Conservation (phyloP, 192 early-diverging fungal genomes). For the Podila clonocystis region DNA sequence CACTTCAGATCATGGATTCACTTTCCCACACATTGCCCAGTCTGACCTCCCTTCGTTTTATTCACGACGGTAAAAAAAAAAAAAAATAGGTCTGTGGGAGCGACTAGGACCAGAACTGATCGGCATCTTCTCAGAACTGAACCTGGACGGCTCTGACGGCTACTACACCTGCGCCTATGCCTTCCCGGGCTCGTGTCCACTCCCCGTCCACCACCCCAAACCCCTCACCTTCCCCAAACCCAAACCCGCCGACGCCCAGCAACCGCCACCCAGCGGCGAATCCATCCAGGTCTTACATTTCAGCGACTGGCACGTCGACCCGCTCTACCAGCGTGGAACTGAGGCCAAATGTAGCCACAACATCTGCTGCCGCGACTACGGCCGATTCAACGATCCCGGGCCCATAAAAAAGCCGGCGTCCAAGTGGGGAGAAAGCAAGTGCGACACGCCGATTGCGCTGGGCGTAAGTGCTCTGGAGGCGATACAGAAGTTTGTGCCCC, state of each 20-base stretch:
- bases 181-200: conserved; percentile 43
- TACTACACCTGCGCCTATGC: conserved; percentile 46
- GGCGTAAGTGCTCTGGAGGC: conserved; percentile 54
- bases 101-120: conserved; percentile 29
- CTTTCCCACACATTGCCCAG: no score
- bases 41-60: not conserved
- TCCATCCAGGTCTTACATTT: conserved; percentile 60
- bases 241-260: conserved; percentile 47
- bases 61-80: not conserved
- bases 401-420: conserved; percentile 44
- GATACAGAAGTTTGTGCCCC: conserved; percentile 46
- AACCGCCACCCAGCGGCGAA: conserved; percentile 36
- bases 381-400: conserved; percentile 41
- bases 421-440: conserved; percentile 58
- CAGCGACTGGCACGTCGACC: conserved; percentile 67
- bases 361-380: conserved; percentile 61
- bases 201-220: conserved; percentile 29
- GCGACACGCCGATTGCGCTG: conserved; percentile 60
- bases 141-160: conserved; percentile 35
- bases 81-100: conserved; percentile 20
- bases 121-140: conserved; percentile 34
- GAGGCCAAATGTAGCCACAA: conserved; percentile 62
- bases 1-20: no score
- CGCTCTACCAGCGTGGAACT: conserved; percentile 52
- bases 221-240: conserved; percentile 55